Base-by-base conservation (phyloP, 2,329 filamentous ascomycete species). In the Penicillium sp. region DNA sequence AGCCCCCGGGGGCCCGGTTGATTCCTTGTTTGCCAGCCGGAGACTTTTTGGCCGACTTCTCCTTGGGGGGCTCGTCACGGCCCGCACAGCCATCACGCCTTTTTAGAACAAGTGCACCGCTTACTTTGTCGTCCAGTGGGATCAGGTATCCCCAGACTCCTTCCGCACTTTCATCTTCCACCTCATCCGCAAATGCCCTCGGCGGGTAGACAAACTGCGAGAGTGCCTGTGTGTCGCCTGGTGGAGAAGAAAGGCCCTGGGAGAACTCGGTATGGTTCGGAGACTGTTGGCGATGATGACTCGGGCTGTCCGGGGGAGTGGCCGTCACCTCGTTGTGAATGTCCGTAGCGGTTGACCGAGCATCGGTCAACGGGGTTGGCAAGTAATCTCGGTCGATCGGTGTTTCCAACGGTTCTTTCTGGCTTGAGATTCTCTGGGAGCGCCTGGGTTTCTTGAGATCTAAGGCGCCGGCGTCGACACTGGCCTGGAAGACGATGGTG, bases 91-190 rank as follows among this genome's bases (percentile, higher is more conserved):
- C 77, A 49, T 77, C 79, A 46, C 90, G 79, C 61, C 82, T 88
- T 69, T 80, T 85, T 66, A 98, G 68, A 6, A 94, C 86, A 70
- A 95, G 68, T 4, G 77, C 69, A 67, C 86, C 71, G 69, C 82
- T 84, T 44, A 85, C 82, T 54, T 79, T 80, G 42, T 79, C 77
- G 62, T 91, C 84, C 20, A 95, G 73, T 1, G 91, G 89, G 44
- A 95, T 81, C 4, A 98, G 75, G 62, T 97, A 98, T 10, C 94
- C 94, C 93, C 93, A 98, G 1, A 97, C 89, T 7, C 89, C 89
- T 65, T 95, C 87, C 37, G 80, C 78, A 47, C 79, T 81, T 70
- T 95, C 89, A 63, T 95, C 87, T 52, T 90, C 81, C 3, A 94
- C 87, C 46, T 95, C 89, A 53, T 90, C 87, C 9, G 84, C 84